Conservation (phyloP, 2,329 filamentous ascomycete genomes). For the Beauveria rudraprayagi region DNA sequence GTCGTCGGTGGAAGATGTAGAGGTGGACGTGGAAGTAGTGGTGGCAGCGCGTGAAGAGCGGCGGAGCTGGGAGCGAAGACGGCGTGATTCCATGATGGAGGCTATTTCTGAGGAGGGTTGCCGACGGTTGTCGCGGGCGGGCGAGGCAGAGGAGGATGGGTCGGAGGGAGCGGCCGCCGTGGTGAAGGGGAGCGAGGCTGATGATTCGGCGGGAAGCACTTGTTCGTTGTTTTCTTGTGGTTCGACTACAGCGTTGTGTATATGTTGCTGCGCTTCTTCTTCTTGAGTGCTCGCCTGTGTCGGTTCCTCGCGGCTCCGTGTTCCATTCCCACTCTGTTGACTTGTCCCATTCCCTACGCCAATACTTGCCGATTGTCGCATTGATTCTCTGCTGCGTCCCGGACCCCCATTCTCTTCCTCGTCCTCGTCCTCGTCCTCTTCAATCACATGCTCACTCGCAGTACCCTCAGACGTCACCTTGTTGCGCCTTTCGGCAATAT, state of each 20-base stretch:
- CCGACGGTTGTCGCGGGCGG: neutral
- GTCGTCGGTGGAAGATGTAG: neutral
- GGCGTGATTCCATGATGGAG: neutral
- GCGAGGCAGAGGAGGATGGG: neutral
- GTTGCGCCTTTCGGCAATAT: constrained; percentile 31
- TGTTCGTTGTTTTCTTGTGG: neutral
- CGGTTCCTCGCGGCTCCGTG: neutral
- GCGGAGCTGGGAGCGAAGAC: neutral
- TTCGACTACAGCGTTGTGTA: neutral
- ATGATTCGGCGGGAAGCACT: neutral
- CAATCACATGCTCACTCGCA: neutral
- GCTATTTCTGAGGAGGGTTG: neutral
- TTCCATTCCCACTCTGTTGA: neutral
- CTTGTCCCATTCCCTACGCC: neutral
- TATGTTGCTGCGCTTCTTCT: neutral
- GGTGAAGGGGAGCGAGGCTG: neutral
- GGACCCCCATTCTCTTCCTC: neutral
- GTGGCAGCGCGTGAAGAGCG: neutral
- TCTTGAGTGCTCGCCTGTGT: neutral
- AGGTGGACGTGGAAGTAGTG: too few relatives aligned
- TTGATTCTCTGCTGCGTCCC: neutral
- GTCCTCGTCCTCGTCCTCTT: neutral
- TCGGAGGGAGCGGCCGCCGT: neutral
- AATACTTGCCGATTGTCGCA: neutral
- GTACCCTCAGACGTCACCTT: neutral